A percentile compares a stretch with the other conserved stretches of the same genome.
phyloP scores from a whole-genome alignment of 1,284 basidiomycete species.

The Xerocomus minutiporus region DNA sequence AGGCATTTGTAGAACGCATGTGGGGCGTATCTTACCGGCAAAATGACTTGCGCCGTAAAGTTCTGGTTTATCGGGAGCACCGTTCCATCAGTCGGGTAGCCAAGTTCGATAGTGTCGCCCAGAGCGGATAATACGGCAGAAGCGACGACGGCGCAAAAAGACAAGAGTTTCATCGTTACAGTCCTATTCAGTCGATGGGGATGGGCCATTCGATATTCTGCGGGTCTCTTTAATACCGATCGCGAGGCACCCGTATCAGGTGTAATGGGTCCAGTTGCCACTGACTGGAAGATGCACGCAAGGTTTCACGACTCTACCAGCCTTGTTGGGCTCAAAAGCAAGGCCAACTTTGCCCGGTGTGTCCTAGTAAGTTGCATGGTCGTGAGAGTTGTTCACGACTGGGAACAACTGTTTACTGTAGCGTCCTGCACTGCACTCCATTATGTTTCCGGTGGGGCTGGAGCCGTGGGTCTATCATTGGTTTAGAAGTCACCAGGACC shows the following conservation, averaged over 20 bases:
- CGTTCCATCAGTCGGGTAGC: slow-evolving; percentile 20
- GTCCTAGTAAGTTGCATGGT: background rate
- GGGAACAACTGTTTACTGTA: background rate
- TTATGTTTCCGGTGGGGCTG: background rate
- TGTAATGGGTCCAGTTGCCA: background rate
- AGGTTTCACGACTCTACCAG: background rate
- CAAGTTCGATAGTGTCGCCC: slow-evolving; percentile 20
- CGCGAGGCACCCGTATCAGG: background rate
- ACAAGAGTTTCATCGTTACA: slow-evolving; percentile 6
- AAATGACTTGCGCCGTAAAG: slow-evolving; percentile 14
- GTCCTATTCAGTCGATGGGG: background rate
- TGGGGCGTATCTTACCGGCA: slow-evolving; percentile 4
- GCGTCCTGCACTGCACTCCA: background rate
- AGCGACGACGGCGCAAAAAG: background rate
- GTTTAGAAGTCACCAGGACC: background rate
- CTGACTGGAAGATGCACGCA: background rate
- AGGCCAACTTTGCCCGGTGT: slow-evolving; percentile 11
- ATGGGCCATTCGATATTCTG: background rate
- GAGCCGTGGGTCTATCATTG: background rate
- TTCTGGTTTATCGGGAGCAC: slow-evolving; percentile 15
- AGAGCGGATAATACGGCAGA: slow-evolving; percentile 5
- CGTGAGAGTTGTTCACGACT: background rate
- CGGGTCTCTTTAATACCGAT: background rate
- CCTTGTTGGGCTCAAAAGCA: background rate
- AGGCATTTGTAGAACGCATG: background rate